These are phyloP conservation scores for Leccinum subtestaceum DNA, from an alignment of 768 basidiomycete species.

Conservation along the genomic window DNA sequence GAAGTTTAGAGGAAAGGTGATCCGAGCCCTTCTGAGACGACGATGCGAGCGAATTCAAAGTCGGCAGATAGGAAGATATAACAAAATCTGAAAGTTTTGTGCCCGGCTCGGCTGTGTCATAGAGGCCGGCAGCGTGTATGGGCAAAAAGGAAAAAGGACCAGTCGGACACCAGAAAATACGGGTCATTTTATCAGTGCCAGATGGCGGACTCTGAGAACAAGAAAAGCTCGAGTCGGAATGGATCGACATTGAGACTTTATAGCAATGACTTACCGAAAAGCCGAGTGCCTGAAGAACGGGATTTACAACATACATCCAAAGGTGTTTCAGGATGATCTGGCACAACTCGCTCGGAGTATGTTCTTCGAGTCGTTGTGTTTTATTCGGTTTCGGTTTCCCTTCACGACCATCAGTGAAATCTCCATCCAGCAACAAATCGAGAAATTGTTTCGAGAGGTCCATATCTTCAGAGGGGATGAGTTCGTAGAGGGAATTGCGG, in stretches of 20 bases:
- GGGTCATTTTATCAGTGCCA: not conserved
- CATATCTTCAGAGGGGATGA: not conserved
- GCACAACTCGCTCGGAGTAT: not conserved
- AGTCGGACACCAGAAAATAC: not conserved
- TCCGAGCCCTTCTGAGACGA: not conserved
- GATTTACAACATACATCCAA: not conserved
- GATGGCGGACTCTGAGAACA: not conserved
- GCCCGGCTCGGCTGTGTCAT: not conserved
- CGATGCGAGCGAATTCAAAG: not conserved
- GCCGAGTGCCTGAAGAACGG: not conserved
- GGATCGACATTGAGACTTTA: no score
- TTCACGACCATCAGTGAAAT: not conserved
- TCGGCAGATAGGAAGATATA: not conserved
- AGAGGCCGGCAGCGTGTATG: not conserved
- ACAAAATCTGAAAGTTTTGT: not conserved
- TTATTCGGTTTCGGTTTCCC: accelerated
- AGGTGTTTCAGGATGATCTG: not conserved
- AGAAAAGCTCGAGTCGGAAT: not conserved
- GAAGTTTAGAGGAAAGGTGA: not conserved
- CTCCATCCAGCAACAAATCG: not conserved
- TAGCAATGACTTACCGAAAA: not conserved
- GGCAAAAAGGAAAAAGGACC: not conserved
- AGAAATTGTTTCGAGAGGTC: not conserved
- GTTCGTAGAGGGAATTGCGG: not conserved
- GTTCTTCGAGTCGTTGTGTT: not conserved